Base-by-base conservation (phyloP, 2,329 filamentous ascomycete species). In the Penicillium sp. region DNA sequence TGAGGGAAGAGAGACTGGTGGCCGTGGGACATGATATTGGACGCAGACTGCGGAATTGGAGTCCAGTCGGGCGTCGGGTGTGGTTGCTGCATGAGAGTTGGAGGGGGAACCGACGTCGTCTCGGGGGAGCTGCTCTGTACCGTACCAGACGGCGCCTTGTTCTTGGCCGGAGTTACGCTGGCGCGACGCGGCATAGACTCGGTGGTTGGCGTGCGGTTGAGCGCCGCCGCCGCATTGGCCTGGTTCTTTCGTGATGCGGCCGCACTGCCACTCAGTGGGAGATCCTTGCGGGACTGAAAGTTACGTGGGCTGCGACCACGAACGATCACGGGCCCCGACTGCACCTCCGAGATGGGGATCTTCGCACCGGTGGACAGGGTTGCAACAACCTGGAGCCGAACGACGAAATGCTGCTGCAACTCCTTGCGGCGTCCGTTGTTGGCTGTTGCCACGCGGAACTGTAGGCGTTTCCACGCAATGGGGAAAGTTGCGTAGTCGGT, bases 381-480 rank as follows among this genome's bases (percentile, higher is more conserved):
- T 13, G 86, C 91, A 56, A 91, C 77, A 8, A 95, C 85, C 69
- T 92, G 95, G 44, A 97, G 75, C 55, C 90, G 86, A 50, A 97
- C 79, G 9, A 95, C 84, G 69, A 97, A 97, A 72, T 97, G 92
- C 66, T 97, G 92, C 67, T 97, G 92, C 40, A 97, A 80, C 68
- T 97, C 92, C 74, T 95, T 95, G 55, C 92, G 81, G 52, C 92
- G 83, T 9, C 92, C 92, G 67, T 97, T 97, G 73, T 97, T 97
- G 49, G 92, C 92, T 7, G 92, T 97, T 15, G 92, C 92, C 68
- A 92, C 95, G 61, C 92, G 81, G 66, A 97, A 97, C 64, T 97
- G 92, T 54, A 97, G 74, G 50, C 92, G 81, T 62, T 93, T 90
- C 89, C 92, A 97, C 41, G 90, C 89, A 56, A 97, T 91, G 4